Evolutionary conservation across 2,329 filamentous ascomycete genomes (phyloP), one percentile per base, ranked within the genome.

Genomic region (Penicillium hordei): DNA sequence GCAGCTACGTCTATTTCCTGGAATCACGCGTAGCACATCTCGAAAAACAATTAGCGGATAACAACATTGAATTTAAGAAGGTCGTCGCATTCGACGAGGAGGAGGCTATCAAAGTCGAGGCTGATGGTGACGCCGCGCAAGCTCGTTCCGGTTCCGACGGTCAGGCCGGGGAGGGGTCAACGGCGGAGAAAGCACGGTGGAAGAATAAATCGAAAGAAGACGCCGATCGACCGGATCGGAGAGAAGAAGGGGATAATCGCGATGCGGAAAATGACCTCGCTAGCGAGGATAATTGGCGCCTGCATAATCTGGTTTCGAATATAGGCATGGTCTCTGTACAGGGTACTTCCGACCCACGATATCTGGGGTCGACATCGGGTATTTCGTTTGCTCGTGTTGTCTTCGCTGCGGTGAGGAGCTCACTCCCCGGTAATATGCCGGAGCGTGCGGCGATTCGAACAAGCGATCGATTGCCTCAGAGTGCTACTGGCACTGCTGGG

Each of bases 301-400:
- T 89, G 57, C 83, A 88, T 65, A 87, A 85, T 69, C 74, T 90
- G 34, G 85, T 89, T 19, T 87, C 84, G 27, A 89, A 89, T 71
- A 84, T 89, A 58, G 85, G 86, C 57, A 89, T 90, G 83, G 86
- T 90, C 21, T 90, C 89, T 25, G 89, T 92, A 25, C 88, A 91
- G 70, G 89, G 88, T 49, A 84, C 86, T 4, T 88, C 90, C 4
- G 91, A 94, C 72, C 87, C 90, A 2, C 85, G 91, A 61, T 92
- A 92, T 68, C 81, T 95, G 17, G 91, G 91, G 17, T 91, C 91
- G 0, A 89, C 91, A 1, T 93, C 91, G 2, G 93, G 93, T 17
- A 94, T 97, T 50, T 96, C 93, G 0, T 97, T 97, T 77, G 93
- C 93, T 5, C 85, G 91, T 56, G 91, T 97, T 13, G 93, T 97